Evolutionary conservation across 345 rosid species (phyloP).

Genomic region (Stellera chamaejasme): DNA sequence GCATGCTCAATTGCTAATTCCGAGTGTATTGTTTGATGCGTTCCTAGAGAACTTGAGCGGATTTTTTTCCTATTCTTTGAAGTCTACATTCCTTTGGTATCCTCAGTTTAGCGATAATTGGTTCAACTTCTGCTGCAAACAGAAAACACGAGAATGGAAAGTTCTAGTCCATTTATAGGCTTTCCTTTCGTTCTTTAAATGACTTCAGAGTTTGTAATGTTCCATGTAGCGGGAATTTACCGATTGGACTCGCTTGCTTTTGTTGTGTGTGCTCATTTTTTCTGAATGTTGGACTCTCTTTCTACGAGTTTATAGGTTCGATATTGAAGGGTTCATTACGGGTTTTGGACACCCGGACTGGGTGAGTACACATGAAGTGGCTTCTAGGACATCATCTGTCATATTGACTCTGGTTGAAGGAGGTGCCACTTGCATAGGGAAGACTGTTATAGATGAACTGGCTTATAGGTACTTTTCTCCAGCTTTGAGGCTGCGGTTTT

Average conservation of each 20-base stretch:
- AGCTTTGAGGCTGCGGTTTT: no score
- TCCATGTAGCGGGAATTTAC: no score
- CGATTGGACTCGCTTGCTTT: not conserved
- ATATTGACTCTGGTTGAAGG: conserved; percentile 75
- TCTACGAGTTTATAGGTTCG: conserved; percentile 42
- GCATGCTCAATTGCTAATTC: not conserved
- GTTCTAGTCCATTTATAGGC: conserved; percentile 1
- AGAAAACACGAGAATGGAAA: not conserved
- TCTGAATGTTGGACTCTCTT: not conserved
- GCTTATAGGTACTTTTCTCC: conserved; percentile 44
- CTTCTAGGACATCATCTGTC: conserved; percentile 52
- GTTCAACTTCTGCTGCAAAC: no score
- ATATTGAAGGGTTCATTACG: conserved; percentile 72
- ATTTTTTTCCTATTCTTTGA: not conserved
- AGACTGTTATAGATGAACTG: conserved; percentile 82
- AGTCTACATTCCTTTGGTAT: no score
- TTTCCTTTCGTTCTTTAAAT: not conserved
- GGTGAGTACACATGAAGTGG: conserved; percentile 64
- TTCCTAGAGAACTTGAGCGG: conserved; percentile 9
- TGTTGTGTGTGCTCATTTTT: not conserved
- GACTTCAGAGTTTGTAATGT: not conserved
- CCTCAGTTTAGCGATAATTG: no score
- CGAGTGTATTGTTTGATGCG: not conserved
- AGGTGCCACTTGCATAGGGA: conserved; percentile 94
- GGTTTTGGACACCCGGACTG: conserved; percentile 98